phyloP scores from a whole-genome alignment of 2,329 filamentous ascomycete genomes.

The Pseudopithomyces maydicus region DNA sequence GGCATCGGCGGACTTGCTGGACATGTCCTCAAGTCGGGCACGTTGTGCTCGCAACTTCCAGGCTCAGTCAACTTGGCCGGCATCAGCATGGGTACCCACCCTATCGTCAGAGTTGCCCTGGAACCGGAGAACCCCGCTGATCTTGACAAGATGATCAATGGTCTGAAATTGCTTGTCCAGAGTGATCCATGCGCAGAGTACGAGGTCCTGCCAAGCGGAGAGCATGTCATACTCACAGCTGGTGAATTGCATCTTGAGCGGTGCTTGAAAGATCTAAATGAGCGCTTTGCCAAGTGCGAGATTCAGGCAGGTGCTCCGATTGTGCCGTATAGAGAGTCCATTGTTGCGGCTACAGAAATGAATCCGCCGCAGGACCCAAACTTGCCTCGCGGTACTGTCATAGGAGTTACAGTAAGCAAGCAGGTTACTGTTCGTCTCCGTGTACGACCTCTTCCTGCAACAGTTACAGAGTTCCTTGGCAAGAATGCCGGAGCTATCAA shows the following conservation, averaged over 20 bases:
- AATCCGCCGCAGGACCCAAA: slow-evolving; percentile 83
- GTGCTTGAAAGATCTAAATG: slow-evolving; percentile 89
- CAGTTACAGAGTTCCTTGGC: slow-evolving; percentile 82
- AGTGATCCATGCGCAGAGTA: slow-evolving; percentile 97
- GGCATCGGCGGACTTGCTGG: slow-evolving; percentile 92
- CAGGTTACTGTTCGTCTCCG: slow-evolving; percentile 78
- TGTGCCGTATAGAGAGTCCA: slow-evolving; percentile 93
- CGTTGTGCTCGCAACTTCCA: slow-evolving; percentile 83
- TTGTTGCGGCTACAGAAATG: slow-evolving; percentile 89
- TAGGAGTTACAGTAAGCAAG: slow-evolving; percentile 80
- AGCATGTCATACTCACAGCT: slow-evolving; percentile 92
- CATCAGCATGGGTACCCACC: slow-evolving; percentile 77
- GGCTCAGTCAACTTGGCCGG: slow-evolving; percentile 91
- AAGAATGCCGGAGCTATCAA: slow-evolving; percentile 83
- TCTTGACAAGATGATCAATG: slow-evolving; percentile 91
- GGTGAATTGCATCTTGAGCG: slow-evolving; percentile 93
- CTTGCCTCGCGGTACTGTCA: slow-evolving; percentile 79
- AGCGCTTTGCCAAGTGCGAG: slow-evolving; percentile 91
- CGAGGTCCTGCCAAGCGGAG: slow-evolving; percentile 87
- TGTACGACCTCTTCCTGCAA: slow-evolving; percentile 76
- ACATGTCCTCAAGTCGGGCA: slow-evolving; percentile 93
- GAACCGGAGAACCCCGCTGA: slow-evolving; percentile 90
- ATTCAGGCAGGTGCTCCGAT: slow-evolving; percentile 94
- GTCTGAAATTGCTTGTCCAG: slow-evolving; percentile 84
- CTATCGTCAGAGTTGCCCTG: slow-evolving; percentile 94